Evolutionary conservation across 495 filamentous ascomycete species (phyloP), one percentile per base, ranked within the genome.

Genomic region (Parathielavia hyrcaniae): DNA sequence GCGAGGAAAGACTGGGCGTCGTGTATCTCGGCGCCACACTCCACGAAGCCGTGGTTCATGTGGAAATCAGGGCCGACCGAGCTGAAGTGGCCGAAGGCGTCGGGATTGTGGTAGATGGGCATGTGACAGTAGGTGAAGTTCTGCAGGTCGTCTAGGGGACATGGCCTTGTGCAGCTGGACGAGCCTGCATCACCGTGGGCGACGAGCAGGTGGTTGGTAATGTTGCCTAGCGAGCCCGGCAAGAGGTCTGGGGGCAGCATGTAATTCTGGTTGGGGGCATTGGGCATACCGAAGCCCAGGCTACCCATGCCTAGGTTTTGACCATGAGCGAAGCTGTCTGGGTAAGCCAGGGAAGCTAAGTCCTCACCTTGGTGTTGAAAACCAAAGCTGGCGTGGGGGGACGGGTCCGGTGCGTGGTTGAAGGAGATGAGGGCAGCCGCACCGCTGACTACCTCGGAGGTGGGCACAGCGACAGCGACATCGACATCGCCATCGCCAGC

Each of bases 351-450:
- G 19, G 17, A 20, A 22, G 36, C 23, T 10, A 23, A 53, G 23
- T 46, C 41, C 53, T 55, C 40, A 63, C 61, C 40, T 53, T 58
- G 35, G 16, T 58, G 50, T 32, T 58, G 58, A 23, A 67, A 14
- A 19, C 20, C 38, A 41, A 58, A 65, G 40, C 22, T 32, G 26
- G 3, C 26, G 36, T 64, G 52, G 2, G 53, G 49, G 22, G 49
- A 32, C 10, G 44, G 47, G 35, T 63, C 66, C 2, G 63, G 62
- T 9, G 63, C 61, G 22, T 70, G 68, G 38, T 66, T 71, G 57
- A 71, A 69, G 17, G 67, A 68, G 47, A 72, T 62, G 47, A 71
- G 67, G n/a, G 67, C 70, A 20, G 68, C 70, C 4, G 70, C 70
- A 10, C 65, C 64, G 59, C 57, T 59, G 22, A 64, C 65, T 0